These are phyloP conservation scores for Ascomycota sp. DNA, from an alignment of 2,329 filamentous ascomycete genomes.

Conservation along the genomic window DNA sequence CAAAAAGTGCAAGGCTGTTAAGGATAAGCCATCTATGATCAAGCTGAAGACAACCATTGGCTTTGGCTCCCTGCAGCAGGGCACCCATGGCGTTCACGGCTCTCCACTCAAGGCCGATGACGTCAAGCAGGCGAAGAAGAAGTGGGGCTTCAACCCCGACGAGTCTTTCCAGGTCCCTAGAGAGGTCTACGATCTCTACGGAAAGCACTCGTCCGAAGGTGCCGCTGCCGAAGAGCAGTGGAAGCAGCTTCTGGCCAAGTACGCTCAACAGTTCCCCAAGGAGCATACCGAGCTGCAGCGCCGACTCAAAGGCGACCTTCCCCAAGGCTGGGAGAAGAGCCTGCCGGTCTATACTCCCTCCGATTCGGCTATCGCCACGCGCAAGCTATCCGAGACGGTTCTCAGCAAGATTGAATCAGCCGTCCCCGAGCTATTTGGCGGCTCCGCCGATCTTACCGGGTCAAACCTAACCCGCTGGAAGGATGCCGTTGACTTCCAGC, in stretches of 20 bases:
- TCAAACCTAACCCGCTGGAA: constrained; percentile 99
- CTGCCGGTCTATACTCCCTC: constrained; percentile 75
- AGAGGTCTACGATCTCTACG: constrained; percentile 78
- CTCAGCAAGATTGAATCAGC: constrained; percentile 65
- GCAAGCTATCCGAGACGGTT: constrained; percentile 90
- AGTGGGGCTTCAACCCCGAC: constrained; percentile 89
- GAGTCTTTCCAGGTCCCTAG: constrained; percentile 84
- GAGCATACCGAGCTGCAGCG: constrained; percentile 65
- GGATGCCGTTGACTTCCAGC: constrained; percentile 91
- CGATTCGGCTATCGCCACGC: constrained; percentile 69
- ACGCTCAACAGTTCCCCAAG: constrained; percentile 51
- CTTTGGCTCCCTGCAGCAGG: constrained; percentile 79
- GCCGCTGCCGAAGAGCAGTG: constrained; percentile 82
- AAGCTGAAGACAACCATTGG: constrained; percentile 95
- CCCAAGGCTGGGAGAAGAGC: constrained; percentile 87
- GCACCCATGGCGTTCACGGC: constrained; percentile 88
- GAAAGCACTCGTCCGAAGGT: constrained; percentile 65
- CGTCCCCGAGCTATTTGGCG: constrained; percentile 79
- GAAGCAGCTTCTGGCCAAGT: constrained; percentile 82
- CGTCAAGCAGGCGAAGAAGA: constrained; percentile 76
- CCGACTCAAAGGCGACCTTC: constrained; percentile 61
- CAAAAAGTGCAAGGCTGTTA: constrained; percentile 63
- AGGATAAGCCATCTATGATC: constrained; percentile 90
- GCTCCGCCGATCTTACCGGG: constrained; percentile 90
- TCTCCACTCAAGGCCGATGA: constrained; percentile 89